These are phyloP conservation scores for Diplotaxis tenuifolia DNA, from an alignment of 345 rosid species.

Conservation along the genomic window DNA sequence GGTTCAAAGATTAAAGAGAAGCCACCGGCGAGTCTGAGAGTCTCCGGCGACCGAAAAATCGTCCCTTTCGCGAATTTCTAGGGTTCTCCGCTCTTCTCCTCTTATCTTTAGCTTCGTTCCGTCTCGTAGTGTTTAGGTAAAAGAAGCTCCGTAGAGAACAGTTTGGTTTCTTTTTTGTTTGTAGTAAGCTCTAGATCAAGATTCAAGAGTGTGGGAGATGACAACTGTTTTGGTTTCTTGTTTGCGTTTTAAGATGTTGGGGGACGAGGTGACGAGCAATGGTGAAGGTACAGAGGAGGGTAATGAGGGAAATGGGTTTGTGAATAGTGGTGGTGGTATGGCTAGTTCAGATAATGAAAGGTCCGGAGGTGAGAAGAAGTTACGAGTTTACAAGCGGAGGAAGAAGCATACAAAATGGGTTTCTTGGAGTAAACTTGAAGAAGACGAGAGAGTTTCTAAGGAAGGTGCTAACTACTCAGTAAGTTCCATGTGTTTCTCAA, in stretches of 20 bases:
- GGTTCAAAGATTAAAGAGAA: slow-evolving; percentile 29
- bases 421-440: slow-evolving; percentile 41
- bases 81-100: too few relatives aligned
- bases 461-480: slow-evolving; percentile 35
- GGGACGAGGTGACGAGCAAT: slow-evolving; percentile 39
- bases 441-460: slow-evolving; percentile 41
- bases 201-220: slow-evolving; percentile 19
- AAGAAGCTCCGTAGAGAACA: too few relatives aligned
- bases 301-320: slow-evolving; percentile 25
- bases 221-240: slow-evolving; percentile 24
- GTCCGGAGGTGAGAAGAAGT: slow-evolving; percentile 41
- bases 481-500: slow-evolving; percentile 12
- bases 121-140: background rate
- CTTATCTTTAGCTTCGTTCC: slow-evolving; percentile 1
- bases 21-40: slow-evolving; percentile 29
- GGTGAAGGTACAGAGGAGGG: slow-evolving; percentile 34
- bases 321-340: slow-evolving; percentile 40
- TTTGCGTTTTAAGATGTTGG: slow-evolving; percentile 39
- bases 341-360: slow-evolving; percentile 43
- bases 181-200: slow-evolving; percentile 44
- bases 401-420: slow-evolving; percentile 45
- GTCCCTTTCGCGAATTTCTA: background rate
- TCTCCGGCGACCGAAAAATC: slow-evolving; percentile 12
- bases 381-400: slow-evolving; percentile 78
- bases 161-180: too few relatives aligned